phyloP scores from a whole-genome alignment of 2,329 filamentous ascomycete genomes.

The Colletotrichum eleusines region DNA sequence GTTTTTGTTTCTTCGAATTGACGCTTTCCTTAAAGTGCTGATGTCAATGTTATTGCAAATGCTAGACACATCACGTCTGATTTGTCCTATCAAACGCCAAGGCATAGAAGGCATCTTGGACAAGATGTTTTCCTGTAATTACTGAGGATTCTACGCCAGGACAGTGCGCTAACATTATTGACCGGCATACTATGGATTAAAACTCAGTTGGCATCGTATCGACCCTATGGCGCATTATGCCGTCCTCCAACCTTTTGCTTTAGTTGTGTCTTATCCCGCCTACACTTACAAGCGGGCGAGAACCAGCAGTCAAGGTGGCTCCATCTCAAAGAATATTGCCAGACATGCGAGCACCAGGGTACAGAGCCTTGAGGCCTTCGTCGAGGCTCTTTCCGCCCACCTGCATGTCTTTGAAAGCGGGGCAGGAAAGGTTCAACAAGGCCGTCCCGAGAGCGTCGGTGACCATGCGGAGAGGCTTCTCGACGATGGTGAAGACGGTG shows the following conservation, averaged over 20 bases:
- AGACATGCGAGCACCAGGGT: slow-evolving; percentile 25
- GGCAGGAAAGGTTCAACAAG: slow-evolving; percentile 47
- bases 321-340: slow-evolving; percentile 15
- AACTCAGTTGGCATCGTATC: background rate
- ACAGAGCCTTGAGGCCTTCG: slow-evolving; percentile 25
- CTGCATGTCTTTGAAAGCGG: slow-evolving; percentile 47
- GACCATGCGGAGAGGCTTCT: slow-evolving; percentile 49
- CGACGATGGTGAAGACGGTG: slow-evolving; percentile 51
- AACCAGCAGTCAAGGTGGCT: background rate
- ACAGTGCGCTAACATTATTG: background rate
- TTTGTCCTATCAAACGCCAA: background rate
- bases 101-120: background rate
- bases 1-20: no score
- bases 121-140: background rate
- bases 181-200: no score
- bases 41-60: background rate
- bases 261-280: no score
- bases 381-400: slow-evolving; percentile 44
- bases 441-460: slow-evolving; percentile 49
- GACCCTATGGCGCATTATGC: no score
- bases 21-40: background rate
- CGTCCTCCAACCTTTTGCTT: background rate
- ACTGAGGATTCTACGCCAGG: background rate
- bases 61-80: background rate
- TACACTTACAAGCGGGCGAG: background rate